Base-by-base conservation (phyloP, 1,284 basidiomycete genomes). In the Psilocybe mexicana region DNA sequence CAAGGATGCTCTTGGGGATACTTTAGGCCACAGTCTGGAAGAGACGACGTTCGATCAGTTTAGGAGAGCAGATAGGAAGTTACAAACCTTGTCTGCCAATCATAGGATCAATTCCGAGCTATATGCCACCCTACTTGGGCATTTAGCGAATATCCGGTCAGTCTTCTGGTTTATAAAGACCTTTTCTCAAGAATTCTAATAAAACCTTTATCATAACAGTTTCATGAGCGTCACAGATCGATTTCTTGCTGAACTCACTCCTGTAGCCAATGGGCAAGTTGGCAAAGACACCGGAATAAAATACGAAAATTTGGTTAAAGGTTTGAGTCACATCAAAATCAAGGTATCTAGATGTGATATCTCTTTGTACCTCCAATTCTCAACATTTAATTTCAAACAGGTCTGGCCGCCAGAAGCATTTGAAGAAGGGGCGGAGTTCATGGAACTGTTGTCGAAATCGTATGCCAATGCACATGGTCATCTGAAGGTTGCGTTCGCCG, bases 371-470 rank as follows among this genome's bases (percentile, higher is more conserved):
- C 38, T n/a, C 33, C 35, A 6, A 18, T 23, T n/a, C 25, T 25
- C 47, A 18, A 18, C 18, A 26, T 43, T 40, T 28, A 6, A 24
- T 35, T 12, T 28, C 14, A 25, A 18, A 52, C 23, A 93, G 91
- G 92, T 96, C 38, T 98, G 94, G 83, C 96, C 96, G 0, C 91
- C 94, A 43, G 92, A 96, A 68, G 86, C 90, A 2, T 96, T 98
- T 61, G 96, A 98, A 70, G 92, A 96, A 72, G 93, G 92, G 2
- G 91, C 94, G 3, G 95, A 98, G 64, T 97, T 98, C 66, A 76
- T 98, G 71, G 88, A 93, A 54, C 83, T 86, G 2, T 74, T 98
- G 8, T 88, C 94, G 0, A 89, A 87, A 60, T 88, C 90, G 1
- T 98, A 94, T 68, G 87, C 85, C 30, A 86, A 92, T 61, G 87